Conservation (phyloP, 2,329 filamentous ascomycete genomes). For the Xylariaceae sp. region DNA sequence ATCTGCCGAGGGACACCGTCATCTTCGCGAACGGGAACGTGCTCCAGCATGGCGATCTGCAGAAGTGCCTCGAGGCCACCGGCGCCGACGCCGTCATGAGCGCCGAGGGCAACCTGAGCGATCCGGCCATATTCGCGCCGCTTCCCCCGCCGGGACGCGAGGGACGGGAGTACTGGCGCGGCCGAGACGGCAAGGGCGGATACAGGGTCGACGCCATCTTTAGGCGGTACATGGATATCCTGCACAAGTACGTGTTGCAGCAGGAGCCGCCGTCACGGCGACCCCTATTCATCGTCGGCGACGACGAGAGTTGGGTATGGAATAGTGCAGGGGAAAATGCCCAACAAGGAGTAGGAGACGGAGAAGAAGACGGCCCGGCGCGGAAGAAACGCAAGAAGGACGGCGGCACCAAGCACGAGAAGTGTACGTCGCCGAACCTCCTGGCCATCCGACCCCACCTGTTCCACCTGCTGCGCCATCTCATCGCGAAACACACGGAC, state of each 20-base stretch:
- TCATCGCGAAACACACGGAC: slow-evolving; percentile 78
- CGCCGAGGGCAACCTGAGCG: slow-evolving; percentile 91
- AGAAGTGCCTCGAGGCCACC: slow-evolving; percentile 76
- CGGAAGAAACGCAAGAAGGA: slow-evolving; percentile 53
- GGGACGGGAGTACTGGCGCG: slow-evolving; percentile 84
- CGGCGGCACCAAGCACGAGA: slow-evolving; percentile 37
- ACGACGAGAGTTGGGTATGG: slow-evolving; percentile 51
- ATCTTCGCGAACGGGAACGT: slow-evolving; percentile 98
- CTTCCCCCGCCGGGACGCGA: slow-evolving; percentile 66
- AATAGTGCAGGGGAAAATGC: slow-evolving; percentile 39
- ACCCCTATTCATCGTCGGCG: slow-evolving; percentile 73
- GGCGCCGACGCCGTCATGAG: slow-evolving; percentile 94
- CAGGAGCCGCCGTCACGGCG: slow-evolving; percentile 65
- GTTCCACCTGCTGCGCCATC: slow-evolving; percentile 84
- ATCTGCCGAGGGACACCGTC: slow-evolving; percentile 82
- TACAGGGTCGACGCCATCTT: slow-evolving; percentile 88
- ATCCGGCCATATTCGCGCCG: slow-evolving; percentile 81
- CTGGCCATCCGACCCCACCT: slow-evolving; percentile 86
- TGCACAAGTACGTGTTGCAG: slow-evolving; percentile 76
- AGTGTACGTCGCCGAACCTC: slow-evolving; percentile 62
- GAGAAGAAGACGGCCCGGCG: slow-evolving; percentile 45
- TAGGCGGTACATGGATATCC: slow-evolving; percentile 86
- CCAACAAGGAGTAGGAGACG: slow-evolving; percentile 44
- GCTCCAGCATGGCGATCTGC: slow-evolving; percentile 76
- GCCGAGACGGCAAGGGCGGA: slow-evolving; percentile 75